Base-by-base conservation (phyloP, 2,329 filamentous ascomycete species). In the Aureobasidium pullulans region DNA sequence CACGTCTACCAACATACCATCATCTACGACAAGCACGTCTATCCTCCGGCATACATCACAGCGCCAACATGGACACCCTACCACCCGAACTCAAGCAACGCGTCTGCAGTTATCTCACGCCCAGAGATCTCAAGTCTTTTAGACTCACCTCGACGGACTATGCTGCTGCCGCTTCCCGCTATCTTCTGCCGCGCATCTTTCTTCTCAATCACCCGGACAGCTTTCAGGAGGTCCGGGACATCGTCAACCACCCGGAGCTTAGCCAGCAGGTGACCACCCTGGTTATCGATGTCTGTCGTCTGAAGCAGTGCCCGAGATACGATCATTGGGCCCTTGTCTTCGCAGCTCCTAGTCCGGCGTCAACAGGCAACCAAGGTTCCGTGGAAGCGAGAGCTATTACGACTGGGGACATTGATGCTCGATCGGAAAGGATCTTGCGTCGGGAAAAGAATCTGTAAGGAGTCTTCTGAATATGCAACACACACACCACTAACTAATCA, bases 71-170 rank as follows among this genome's bases (percentile, higher is more conserved):
- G 49, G 49, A 52, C 36, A 15, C 11, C 10, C 49, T 52, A 16
- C 49, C 49, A 2, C 49, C 40, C 5, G 49, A 52, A 15, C 49
- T 52, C 49, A 29, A 52, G 49, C 49, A 52, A 15, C 49, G 36
- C 15, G 23, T 40, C 49, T 52, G 49, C 49, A 40, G 23, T 19
- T 52, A 31, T 10, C 36, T 52, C 3, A 29, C 46, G 3, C 29
- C 47, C 8, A 29, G 23, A 44, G 57, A 59, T 44, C 46, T 59
- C 37, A 59, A 59, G 28, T 34, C 36, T 6, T 36, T 59, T 19
- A 42, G 57, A 9, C 8, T 59, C 6, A 4, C 39, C 1, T 57
- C 52, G 6, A 57, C 11, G 3, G 32, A 2, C 31, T 47, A 13
- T 4, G 11, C 31, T 3, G n/a, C 8, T 3, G 52, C 52, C 2